Base-by-base conservation (phyloP, 2,329 filamentous ascomycete species). In the Blastomyces silverae region DNA sequence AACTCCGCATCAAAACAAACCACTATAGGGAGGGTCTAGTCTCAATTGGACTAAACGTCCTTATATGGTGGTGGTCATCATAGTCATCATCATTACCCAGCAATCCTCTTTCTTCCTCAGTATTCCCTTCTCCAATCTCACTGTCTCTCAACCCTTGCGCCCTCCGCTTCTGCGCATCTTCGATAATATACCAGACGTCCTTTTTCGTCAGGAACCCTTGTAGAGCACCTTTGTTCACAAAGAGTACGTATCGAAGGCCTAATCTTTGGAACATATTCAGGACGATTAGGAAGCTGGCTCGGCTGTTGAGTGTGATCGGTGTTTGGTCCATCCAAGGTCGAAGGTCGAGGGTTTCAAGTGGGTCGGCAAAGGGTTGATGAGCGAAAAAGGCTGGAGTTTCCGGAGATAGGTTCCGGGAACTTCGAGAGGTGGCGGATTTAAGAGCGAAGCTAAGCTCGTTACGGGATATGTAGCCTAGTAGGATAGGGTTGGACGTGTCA, bases 271-370 rank as follows among this genome's bases (percentile, higher is more conserved):
- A 97, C 83, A 99, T 95, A 65, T 85, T 88, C 31, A 95, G 88
- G 3, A 90, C 91, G n/a, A 97, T 84, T 73, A 92, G 87, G 66
- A 99, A 86, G 66, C 83, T 88, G 20, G 87, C 87, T 67, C 87
- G 85, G 28, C 86, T 87, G 53, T 91, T 90, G 22, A 97, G 82
- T 0, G 94, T 97, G 58, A 99, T 89, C 0, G 94, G 94, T 0
- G 94, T 99, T 76, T 97, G 93, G 76, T 99, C 94, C 92, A 99
- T 97, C 94, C 94, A 99, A 2, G 92, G 92, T 8, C 93, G 83
- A 13, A 99, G 83, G 77, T 99, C 94, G 50, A 99, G 85, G 0
- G 89, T 92, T 20, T 86, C 83, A 25, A 84, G 81, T 0, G 90
- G 89, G 71, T 96, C 91, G 0, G 89, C 88, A 63, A 93, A 86